Evolutionary conservation across 495 filamentous ascomycete genomes (phyloP).

Genomic region (Lasiosphaeris hirsuta): DNA sequence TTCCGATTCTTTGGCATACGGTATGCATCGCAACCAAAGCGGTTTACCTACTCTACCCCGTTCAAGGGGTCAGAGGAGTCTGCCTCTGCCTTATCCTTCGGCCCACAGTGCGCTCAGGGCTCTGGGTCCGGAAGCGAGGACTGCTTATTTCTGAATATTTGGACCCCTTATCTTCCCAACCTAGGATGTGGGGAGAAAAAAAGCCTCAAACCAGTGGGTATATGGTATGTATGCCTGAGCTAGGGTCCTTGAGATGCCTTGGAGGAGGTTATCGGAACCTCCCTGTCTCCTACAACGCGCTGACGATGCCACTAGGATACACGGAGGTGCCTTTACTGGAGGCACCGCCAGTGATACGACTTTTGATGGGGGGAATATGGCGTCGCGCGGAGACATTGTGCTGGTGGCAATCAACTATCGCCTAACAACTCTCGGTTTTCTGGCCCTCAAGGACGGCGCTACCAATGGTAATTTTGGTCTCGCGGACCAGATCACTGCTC

Average conservation of each 20-base stretch:
- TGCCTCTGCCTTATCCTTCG: conserved; percentile 37
- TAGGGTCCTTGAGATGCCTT: too few species aligned
- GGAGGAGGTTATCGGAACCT: neutral
- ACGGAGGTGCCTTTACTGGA: conserved; percentile 40
- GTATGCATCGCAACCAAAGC: conserved; percentile 38
- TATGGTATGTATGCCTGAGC: conserved; percentile 26
- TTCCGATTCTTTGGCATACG: conserved; percentile 49
- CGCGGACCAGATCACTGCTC: conserved; percentile 53
- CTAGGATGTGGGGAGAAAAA: conserved; percentile 23
- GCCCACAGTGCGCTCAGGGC: conserved; percentile 41
- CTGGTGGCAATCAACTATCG: conserved; percentile 65
- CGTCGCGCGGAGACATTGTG: conserved; percentile 55
- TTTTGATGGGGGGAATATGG: conserved; percentile 45
- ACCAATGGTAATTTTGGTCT: conserved; percentile 56
- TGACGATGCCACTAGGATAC: conserved; percentile 27
- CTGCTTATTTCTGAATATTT: conserved; percentile 55
- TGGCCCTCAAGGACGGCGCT: conserved; percentile 41
- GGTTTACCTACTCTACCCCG: conserved; percentile 38
- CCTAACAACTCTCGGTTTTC: conserved; percentile 59
- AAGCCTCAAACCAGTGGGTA: conserved; percentile 47
- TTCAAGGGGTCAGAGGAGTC: conserved; percentile 33
- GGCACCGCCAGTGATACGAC: conserved; percentile 41
- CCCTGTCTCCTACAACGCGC: neutral
- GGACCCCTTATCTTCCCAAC: conserved; percentile 49
- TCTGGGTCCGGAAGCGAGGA: conserved; percentile 40